Evolutionary conservation across 116 monocot genomes (phyloP).

Genomic region (Iris pallida): DNA sequence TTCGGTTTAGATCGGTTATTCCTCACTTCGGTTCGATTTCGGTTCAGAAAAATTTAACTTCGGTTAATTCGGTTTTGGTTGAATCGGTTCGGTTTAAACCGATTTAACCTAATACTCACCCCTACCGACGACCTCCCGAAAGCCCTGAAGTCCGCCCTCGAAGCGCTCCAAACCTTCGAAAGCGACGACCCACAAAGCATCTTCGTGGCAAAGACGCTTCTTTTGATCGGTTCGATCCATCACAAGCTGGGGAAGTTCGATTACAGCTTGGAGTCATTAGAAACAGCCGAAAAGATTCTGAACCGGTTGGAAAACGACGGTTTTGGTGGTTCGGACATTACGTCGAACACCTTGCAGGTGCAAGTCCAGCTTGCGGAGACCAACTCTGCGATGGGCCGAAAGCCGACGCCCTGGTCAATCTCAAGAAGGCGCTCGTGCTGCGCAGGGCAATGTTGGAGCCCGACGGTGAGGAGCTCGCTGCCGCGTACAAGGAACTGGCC

Average conservation of each 20-base stretch:
- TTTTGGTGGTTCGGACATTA: conserved; percentile 7
- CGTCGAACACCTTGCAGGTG: conserved; percentile 10
- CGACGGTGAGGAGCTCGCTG: conserved; percentile 21
- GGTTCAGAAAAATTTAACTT: too few relatives aligned
- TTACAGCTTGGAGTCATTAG: conserved; percentile 39
- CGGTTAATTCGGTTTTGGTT: too few relatives aligned
- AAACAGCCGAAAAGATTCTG: conserved; percentile 27
- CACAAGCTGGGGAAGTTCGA: conserved; percentile 26
- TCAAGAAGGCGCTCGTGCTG: conserved; percentile 27
- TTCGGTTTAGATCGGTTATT: too few relatives aligned
- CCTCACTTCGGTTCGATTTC: too few relatives aligned
- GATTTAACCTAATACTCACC: too few relatives aligned
- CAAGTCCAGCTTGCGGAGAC: conserved; percentile 29
- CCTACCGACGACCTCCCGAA: conserved; percentile 22
- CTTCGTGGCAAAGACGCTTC: conserved; percentile 26
- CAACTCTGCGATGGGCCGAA: conserved; percentile 33
- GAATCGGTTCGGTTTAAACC: too few relatives aligned
- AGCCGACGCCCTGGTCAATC: conserved; percentile 33
- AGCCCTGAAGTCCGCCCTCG: conserved; percentile 30
- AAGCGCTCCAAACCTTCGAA: conserved; percentile 32
- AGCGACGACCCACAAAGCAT: conserved; percentile 24
- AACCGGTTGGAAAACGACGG: conserved; percentile 12
- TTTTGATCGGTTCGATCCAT: conserved; percentile 26
- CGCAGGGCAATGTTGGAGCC: conserved; percentile 20
- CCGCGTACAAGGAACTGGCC: conserved; percentile 31